A percentile compares a stretch with the other conserved stretches of the same genome.
These are phyloP conservation scores for Mercurialis annua DNA, from an alignment of 345 rosid species.

Conservation along the genomic window DNA sequence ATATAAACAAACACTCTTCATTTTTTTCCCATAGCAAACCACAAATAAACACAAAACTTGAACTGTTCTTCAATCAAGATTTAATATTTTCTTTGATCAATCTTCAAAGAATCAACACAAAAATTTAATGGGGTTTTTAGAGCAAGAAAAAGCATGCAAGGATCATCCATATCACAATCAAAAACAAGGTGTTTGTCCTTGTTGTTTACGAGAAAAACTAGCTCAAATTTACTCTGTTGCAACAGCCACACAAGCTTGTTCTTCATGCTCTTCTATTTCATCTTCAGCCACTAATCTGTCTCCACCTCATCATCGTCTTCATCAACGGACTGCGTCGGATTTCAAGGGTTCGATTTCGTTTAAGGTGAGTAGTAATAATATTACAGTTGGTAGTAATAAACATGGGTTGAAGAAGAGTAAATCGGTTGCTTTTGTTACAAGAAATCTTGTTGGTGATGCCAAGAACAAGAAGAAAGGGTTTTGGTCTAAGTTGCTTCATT, in stretches of 20 bases:
- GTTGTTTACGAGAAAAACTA: slow-evolving; percentile 39
- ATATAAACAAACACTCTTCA: too few relatives aligned
- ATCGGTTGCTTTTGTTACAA: slow-evolving; percentile 54
- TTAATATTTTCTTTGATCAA: neutral
- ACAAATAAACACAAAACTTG: too few relatives aligned
- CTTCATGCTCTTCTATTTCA: slow-evolving; percentile 6
- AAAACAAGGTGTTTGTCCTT: slow-evolving; percentile 42
- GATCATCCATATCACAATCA: slow-evolving; percentile 32
- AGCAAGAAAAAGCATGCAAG: slow-evolving; percentile 24
- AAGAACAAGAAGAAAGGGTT: slow-evolving; percentile 55
- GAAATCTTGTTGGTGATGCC: slow-evolving; percentile 25
- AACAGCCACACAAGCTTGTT: neutral
- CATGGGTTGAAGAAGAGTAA: slow-evolving; percentile 73
- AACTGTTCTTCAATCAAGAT: neutral
- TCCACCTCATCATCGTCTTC: slow-evolving; percentile 33
- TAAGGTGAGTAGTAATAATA: slow-evolving; percentile 25
- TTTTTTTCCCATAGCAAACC: too few relatives aligned
- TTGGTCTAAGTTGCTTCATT: slow-evolving; percentile 61
- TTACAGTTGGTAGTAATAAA: slow-evolving; percentile 14
- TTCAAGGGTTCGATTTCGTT: slow-evolving; percentile 41
- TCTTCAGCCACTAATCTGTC: slow-evolving; percentile 19
- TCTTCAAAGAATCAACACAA: neutral
- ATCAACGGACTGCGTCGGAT: slow-evolving; percentile 37
- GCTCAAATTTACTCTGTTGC: slow-evolving; percentile 14
- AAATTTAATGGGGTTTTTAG: slow-evolving; percentile 33